phyloP scores from a whole-genome alignment of 805 yeast genomes.

The Wickerhamiella azymoides region DNA sequence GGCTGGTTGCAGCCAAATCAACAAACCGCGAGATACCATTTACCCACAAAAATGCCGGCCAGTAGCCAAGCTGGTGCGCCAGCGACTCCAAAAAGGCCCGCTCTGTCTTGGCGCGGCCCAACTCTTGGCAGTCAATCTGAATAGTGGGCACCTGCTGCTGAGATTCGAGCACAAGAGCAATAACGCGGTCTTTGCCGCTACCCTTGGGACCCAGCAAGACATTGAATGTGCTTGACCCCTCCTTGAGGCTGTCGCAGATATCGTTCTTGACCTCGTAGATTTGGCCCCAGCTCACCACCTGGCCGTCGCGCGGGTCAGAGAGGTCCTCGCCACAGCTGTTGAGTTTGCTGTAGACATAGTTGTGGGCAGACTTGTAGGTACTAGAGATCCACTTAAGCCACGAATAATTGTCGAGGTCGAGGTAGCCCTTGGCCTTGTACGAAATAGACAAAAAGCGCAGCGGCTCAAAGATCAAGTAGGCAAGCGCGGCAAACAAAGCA shows the following conservation, averaged over 20 bases:
- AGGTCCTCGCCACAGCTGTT: not conserved
- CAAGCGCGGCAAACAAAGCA: constrained; percentile 65
- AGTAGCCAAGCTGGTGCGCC: constrained; percentile 74
- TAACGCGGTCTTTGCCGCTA: constrained; percentile 55
- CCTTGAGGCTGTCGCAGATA: constrained; percentile 71
- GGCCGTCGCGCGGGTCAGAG: constrained; percentile 20
- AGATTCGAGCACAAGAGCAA: constrained; percentile 54
- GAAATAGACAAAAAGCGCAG: constrained; percentile 69
- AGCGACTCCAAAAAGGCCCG: constrained; percentile 49
- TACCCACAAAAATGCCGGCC: constrained; percentile 89
- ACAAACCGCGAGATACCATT: constrained; percentile 62
- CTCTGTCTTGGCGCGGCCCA: constrained; percentile 64
- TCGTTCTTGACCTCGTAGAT: constrained; percentile 33
- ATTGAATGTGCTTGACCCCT: constrained; percentile 81
- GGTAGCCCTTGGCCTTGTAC: constrained; percentile 38
- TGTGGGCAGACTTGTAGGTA: not conserved
- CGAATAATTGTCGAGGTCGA: constrained; percentile 1
- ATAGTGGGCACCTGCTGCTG: constrained; percentile 47
- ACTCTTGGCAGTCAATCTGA: constrained; percentile 62
- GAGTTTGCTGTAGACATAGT: not conserved
- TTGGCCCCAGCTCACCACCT: constrained; percentile 5
- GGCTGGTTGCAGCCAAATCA: constrained; percentile 76
- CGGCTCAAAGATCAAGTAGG: constrained; percentile 85
- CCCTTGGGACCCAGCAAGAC: constrained; percentile 89
- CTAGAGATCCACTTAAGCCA: constrained; percentile 1